phyloP scores from a whole-genome alignment of 176 grass and related monocot species.

The Puya raimondii region DNA sequence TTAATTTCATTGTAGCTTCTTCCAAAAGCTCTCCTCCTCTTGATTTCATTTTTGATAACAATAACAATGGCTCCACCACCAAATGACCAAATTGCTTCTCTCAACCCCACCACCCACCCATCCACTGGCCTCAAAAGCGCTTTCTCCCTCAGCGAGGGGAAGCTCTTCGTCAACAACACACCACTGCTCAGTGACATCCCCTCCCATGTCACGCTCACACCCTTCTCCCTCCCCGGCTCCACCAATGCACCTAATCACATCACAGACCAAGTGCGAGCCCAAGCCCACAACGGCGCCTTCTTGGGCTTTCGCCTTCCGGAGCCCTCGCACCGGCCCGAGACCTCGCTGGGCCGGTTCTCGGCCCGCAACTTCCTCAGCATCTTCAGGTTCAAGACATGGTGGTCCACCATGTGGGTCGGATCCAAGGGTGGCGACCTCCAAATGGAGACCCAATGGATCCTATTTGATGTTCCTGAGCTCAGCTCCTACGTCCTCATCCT shows the following conservation, averaged over 20 bases:
- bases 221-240: not conserved
- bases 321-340: not conserved
- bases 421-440: slow-evolving; percentile 6
- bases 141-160: slow-evolving; percentile 12
- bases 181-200: slow-evolving; percentile 3
- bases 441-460: slow-evolving; percentile 21
- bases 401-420: slow-evolving; percentile 24
- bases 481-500: not conserved
- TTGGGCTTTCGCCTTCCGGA: not conserved
- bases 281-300: slow-evolving; percentile 13
- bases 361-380: slow-evolving; percentile 8
- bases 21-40: no score
- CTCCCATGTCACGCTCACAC: not conserved
- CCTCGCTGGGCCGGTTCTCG: slow-evolving; percentile 7
- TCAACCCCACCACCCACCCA: not conserved
- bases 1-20: no score
- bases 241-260: slow-evolving; percentile 3
- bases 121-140: not conserved
- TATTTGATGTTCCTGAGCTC: slow-evolving; percentile 5
- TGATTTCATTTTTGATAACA: no score
- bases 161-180: slow-evolving; percentile 3
- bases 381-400: slow-evolving; percentile 30
- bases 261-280: not conserved
- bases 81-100: not conserved
- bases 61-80: slow-evolving; percentile 14